Evolutionary conservation across 2,329 filamentous ascomycete genomes (phyloP).

Genomic region (Apiospora arundinis): DNA sequence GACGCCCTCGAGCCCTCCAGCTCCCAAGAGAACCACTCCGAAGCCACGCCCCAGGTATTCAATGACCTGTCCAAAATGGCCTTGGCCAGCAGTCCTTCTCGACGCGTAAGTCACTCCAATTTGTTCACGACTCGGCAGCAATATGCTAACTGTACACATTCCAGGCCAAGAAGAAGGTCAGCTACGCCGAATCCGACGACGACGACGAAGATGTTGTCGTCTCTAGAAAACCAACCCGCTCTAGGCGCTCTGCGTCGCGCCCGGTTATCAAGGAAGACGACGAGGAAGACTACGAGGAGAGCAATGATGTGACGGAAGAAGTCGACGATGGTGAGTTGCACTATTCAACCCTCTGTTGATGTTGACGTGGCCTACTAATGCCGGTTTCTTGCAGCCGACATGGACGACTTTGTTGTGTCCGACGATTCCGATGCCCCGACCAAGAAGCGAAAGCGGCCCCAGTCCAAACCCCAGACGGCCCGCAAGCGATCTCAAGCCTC

Average conservation of each 20-base stretch:
- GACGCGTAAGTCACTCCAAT: constrained; percentile 66
- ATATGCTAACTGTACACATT: background rate
- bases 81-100: constrained; percentile 73
- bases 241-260: constrained; percentile 55
- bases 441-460: constrained; percentile 78
- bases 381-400: constrained; percentile 57
- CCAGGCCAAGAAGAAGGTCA: constrained; percentile 66
- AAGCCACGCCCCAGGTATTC: constrained; percentile 55
- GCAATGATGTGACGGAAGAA: constrained; percentile 67
- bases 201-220: constrained; percentile 76
- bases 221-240: constrained; percentile 46
- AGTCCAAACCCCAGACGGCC: constrained; percentile 53
- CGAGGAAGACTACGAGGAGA: constrained; percentile 73
- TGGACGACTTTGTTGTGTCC: constrained; percentile 86
- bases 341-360: background rate
- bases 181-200: constrained; percentile 85
- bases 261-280: constrained; percentile 69
- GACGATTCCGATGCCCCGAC: constrained; percentile 82
- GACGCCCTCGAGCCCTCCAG: constrained; percentile 72
- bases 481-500: constrained; percentile 69
- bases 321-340: background rate
- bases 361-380: constrained; percentile 24
- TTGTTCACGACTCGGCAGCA: constrained; percentile 12
- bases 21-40: constrained; percentile 68
- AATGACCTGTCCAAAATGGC: constrained; percentile 50